Percentiles rank a stretch among this genome's conserved stretches.
These are phyloP conservation scores for Fraxinus sp. DNA, from an alignment of 305 asterid species.

Conservation along the genomic window DNA sequence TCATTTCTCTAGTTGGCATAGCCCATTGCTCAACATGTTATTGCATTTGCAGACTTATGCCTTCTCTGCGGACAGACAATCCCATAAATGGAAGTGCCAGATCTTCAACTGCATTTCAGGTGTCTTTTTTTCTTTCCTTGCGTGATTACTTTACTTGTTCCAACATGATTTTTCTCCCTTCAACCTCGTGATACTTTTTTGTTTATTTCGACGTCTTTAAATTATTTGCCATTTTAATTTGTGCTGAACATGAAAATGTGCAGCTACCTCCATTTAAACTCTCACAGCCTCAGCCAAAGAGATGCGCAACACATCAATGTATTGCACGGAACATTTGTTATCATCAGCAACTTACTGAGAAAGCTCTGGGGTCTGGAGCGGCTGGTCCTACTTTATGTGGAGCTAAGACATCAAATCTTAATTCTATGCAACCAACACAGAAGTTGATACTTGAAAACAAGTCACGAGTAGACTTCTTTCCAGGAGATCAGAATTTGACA, in stretches of 20 bases:
- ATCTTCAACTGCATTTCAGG: constrained; percentile 39
- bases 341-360: constrained; percentile 45
- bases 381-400: constrained; percentile 30
- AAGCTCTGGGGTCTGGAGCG: constrained; percentile 32
- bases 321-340: constrained; percentile 45
- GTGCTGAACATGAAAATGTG: constrained; percentile 10
- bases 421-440: constrained; percentile 26
- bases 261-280: constrained; percentile 47
- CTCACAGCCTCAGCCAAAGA: constrained; percentile 43
- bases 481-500: constrained; percentile 24
- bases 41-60: constrained; percentile 36
- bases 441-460: constrained; percentile 29
- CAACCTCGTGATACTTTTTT: background rate
- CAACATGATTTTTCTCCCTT: background rate
- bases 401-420: constrained; percentile 27
- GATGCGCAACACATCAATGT: constrained; percentile 51
- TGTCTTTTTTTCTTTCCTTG: constrained; percentile 2
- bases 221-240: constrained; percentile 1
- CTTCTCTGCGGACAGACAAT: constrained; percentile 29
- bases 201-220: background rate
- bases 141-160: background rate
- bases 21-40: constrained; percentile 22
- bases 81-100: constrained; percentile 38
- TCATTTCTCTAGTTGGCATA: constrained; percentile 5
- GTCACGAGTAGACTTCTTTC: constrained; percentile 24